Percentiles rank a stretch among this genome's conserved stretches.
phyloP scores from a whole-genome alignment of 2,329 filamentous ascomycete species.

The Periglandula ipomoeae region DNA sequence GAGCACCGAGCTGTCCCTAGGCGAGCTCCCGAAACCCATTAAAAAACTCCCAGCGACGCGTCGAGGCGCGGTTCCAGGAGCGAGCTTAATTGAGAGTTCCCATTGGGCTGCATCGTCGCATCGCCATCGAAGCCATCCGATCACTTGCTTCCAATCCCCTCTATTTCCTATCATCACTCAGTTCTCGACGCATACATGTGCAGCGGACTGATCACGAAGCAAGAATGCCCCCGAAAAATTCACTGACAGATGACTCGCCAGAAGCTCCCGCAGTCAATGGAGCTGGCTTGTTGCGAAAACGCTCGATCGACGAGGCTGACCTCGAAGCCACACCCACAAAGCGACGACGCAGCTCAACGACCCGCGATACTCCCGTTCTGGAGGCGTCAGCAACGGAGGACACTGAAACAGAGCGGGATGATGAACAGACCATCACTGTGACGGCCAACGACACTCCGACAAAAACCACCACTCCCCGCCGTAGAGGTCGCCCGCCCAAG shows the following conservation, averaged over 20 bases:
- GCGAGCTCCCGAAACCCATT: not conserved
- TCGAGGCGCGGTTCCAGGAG: not conserved
- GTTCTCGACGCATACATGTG: too few relatives aligned
- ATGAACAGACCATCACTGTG: slow-evolving; percentile 1
- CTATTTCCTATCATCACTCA: not conserved
- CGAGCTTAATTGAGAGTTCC: not conserved
- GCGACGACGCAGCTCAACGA: slow-evolving; percentile 18
- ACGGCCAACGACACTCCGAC: slow-evolving; percentile 8
- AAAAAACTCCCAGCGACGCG: not conserved
- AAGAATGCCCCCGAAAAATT: slow-evolving; percentile 8
- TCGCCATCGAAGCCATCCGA: not conserved
- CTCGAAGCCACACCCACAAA: slow-evolving; percentile 23
- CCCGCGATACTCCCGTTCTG: slow-evolving; percentile 2
- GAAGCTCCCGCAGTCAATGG: not conserved
- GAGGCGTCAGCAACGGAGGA: slow-evolving; percentile 5
- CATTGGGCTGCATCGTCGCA: not conserved
- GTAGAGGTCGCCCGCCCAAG: slow-evolving; percentile 22
- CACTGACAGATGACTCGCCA: not conserved
- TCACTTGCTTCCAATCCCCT: not conserved
- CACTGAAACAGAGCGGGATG: slow-evolving; percentile 4
- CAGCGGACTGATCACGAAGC: not conserved
- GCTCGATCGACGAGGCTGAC: slow-evolving; percentile 18
- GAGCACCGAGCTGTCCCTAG: not conserved
- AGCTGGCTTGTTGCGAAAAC: slow-evolving; percentile 11
- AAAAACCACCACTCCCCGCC: slow-evolving; percentile 22